Evolutionary conservation across 768 basidiomycete genomes (phyloP), one percentile per base, ranked within the genome.

Genomic region (Trichaptum fuscoviolaceum): DNA sequence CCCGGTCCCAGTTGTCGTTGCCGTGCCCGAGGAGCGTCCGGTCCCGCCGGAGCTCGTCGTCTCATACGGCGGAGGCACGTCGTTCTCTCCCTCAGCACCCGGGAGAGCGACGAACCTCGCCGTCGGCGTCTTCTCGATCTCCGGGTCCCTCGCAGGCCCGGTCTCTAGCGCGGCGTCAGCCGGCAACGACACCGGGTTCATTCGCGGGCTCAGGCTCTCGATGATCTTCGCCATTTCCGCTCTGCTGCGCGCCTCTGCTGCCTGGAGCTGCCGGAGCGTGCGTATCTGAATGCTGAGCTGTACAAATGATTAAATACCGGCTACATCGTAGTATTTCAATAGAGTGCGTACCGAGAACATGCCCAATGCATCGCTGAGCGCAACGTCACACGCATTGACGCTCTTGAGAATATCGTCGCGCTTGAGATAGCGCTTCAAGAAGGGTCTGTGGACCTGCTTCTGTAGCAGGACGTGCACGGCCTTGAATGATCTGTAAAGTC

Each of bases 361-460:
- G n/a, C 75, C 74, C 57, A 89, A 72, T 5, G 85, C 84, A 42
- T 88, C 84, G 26, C 78, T 77, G 24, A 92, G 77, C 1, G 78
- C 78, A 12, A 82, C 77, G 63, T 87, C 83, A 63, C 87, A 89
- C 2, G 73, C 76, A 0, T 74, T 71, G 42, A 92, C 84, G 35
- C 84, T 82, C 2, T 78, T 76, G 18, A 81, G 72, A 30, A 88
- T 88, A 68, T 93, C 90, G 52, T 90, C 87, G 58, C 90, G 84
- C 72, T 87, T 87, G 52, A 94, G 80, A 71, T 91, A 93, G 4
- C 91, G 82, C 75, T 91, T 91, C 68, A 94, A 76, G 77, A 92
- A 93, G 0, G 92, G 89, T 1, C 90, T 79, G 57, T 84, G 79
- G 18, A 80, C 77, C 69, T 91, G 87, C 69, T 85, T 87, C 64